Base-by-base conservation (phyloP, 2,329 filamentous ascomycete species). In the Aureobasidium vineae region DNA sequence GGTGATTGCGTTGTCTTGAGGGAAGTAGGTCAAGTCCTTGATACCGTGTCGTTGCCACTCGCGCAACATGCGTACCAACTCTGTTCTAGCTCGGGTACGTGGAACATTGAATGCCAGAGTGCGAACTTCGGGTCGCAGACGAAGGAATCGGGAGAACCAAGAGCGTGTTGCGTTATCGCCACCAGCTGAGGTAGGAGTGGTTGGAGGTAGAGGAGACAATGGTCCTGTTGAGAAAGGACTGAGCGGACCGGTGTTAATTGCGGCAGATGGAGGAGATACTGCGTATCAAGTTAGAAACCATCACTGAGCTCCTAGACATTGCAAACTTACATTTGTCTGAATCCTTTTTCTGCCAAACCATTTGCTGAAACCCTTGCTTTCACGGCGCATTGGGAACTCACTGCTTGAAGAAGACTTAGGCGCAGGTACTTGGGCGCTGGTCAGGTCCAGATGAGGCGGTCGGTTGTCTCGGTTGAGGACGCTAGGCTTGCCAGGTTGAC, bases 131-230 rank as follows among this genome's bases (percentile, higher is more conserved):
- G 94, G 94, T 75, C 95, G 97, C 74, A 97, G 89, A 65, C 92
- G 87, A 80, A 98, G 91, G 53, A 98, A 86, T 19, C 91, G 90
- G 36, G 91, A 89, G 63, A 98, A 85, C 93, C 94, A 97, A 71
- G 90, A 96, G 73, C 92, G 88, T 70, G 70, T 79, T 71, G 41
- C 33, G 16, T 53, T 33, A n/a, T 65, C 75, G 68, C 66, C 76
- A 67, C 41, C 23, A 26, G 53, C 64, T 33, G 64, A 50, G 11
- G 61, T 71, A 68, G 54, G 69, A n/a, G 69, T 63, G 19, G 36
- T 86, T 8, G 74, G 67, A 66, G 71, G 67, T 70, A 70, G 69
- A 69, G n/a, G 72, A 71, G 69, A 73, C 72, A 21, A 56, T n/a
- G 60, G 40, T 36, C 53, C 43, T 6, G 65, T 47, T 38, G 47